These are phyloP conservation scores for Mallotus repandus DNA, from an alignment of 441 rosid species.

Conservation along the genomic window DNA sequence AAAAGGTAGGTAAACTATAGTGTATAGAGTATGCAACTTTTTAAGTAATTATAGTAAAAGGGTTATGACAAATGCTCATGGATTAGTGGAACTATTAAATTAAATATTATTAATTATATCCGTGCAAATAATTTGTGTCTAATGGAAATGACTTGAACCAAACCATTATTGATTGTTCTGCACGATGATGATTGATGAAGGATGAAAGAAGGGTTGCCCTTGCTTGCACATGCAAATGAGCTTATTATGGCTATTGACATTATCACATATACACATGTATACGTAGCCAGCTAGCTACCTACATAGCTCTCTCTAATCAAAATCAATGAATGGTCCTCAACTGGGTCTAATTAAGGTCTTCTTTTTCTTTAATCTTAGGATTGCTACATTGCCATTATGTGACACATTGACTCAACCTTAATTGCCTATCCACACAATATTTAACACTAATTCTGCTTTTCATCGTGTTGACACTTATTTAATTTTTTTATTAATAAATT, in stretches of 20 bases:
- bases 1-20: neutral
- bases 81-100: neutral
- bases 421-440: no score
- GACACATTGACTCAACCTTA: neutral
- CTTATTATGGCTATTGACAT: neutral
- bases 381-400: neutral
- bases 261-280: no score
- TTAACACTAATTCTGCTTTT: no score
- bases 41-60: neutral
- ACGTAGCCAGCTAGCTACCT: no score
- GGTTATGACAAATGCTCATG: neutral
- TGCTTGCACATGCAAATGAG: neutral
- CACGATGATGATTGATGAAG: neutral
- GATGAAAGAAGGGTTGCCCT: neutral
- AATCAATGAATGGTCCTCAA: conserved; percentile 3
- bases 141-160: conserved; percentile 29
- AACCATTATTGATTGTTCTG: neutral
- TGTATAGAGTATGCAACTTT: neutral
- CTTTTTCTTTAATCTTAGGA: neutral
- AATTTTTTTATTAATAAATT: no score
- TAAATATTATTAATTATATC: no score
- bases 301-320: no score
- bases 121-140: neutral
- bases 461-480: no score
- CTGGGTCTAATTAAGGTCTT: neutral